These are phyloP conservation scores for Candida taoyuanica DNA, from an alignment of 805 yeast species.

Conservation along the genomic window DNA sequence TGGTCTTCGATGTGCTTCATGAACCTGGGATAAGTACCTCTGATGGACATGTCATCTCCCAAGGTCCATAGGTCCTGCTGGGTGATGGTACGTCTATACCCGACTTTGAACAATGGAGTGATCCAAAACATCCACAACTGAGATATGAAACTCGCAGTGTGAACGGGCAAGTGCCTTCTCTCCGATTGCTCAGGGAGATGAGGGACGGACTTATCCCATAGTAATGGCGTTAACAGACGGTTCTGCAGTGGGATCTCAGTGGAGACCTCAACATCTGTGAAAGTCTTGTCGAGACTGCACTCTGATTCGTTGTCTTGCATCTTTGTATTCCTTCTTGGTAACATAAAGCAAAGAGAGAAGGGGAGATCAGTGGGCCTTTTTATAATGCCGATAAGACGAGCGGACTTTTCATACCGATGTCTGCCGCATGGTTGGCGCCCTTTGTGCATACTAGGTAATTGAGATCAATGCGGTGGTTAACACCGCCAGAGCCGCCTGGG, in stretches of 20 bases:
- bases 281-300: not conserved
- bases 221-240: conserved; percentile 5
- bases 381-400: not conserved
- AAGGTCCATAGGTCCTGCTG: conserved; percentile 54
- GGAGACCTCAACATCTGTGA: not conserved
- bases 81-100: conserved; percentile 64
- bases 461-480: not conserved
- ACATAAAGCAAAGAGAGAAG: not conserved
- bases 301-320: not conserved
- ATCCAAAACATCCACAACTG: conserved; percentile 59
- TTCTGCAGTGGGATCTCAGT: conserved; percentile 1
- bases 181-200: conserved; percentile 46
- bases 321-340: not conserved
- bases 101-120: conserved; percentile 51
- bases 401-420: not conserved
- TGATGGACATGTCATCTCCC: conserved; percentile 36
- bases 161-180: conserved; percentile 39
- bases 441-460: no score
- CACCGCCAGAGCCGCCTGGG: not conserved
- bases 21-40: conserved; percentile 37
- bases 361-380: not conserved
- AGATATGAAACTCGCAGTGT: conserved; percentile 33
- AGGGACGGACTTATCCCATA: conserved; percentile 33
- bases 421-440: no score
- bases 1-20: conserved; percentile 28